A percentile compares a stretch with the other conserved stretches of the same genome.
Evolutionary conservation across 2,329 filamentous ascomycete genomes (phyloP).

Genomic region (Dendrostoma leiphaemia): DNA sequence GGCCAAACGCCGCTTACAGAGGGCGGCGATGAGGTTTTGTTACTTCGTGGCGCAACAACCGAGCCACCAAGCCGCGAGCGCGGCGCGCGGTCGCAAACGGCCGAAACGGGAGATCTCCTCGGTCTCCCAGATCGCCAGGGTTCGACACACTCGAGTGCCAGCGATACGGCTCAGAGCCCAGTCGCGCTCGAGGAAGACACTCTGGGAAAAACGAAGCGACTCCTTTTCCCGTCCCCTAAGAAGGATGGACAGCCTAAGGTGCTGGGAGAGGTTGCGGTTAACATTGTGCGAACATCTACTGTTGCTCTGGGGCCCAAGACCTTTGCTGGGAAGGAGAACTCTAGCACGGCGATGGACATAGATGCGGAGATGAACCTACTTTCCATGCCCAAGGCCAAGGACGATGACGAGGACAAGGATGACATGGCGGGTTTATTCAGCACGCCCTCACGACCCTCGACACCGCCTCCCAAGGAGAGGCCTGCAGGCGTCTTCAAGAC

Average conservation of each 20-base stretch:
- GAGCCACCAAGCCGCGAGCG: slow-evolving; percentile 21
- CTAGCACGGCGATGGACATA: background rate
- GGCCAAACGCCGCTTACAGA: slow-evolving; percentile 23
- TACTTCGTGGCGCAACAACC: slow-evolving; percentile 18
- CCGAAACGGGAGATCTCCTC: slow-evolving; percentile 3
- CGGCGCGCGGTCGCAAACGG: slow-evolving; percentile 26
- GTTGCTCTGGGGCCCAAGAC: slow-evolving; percentile 37
- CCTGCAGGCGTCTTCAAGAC: slow-evolving; percentile 56
- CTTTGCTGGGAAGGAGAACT: slow-evolving; percentile 43
- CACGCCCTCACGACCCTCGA: slow-evolving; percentile 51
- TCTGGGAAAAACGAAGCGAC: slow-evolving; percentile 60
- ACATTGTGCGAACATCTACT: slow-evolving; percentile 45
- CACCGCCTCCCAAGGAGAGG: slow-evolving; percentile 49
- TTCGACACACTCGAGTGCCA: slow-evolving; percentile 54
- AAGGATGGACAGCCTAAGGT: slow-evolving; percentile 62
- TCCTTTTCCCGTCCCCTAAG: slow-evolving; percentile 75
- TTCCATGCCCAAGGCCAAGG: slow-evolving; percentile 32
- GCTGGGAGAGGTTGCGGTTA: slow-evolving; percentile 56
- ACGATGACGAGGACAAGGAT: slow-evolving; percentile 22
- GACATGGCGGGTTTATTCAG: slow-evolving; percentile 63
- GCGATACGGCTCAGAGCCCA: slow-evolving; percentile 56
- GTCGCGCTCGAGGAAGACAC: slow-evolving; percentile 51
- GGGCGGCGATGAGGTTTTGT: slow-evolving; percentile 21
- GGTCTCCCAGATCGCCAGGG: slow-evolving; percentile 32
- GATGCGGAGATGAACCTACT: slow-evolving; percentile 15